A percentile compares a stretch with the other conserved stretches of the same genome.
Conservation (phyloP, 495 filamentous ascomycete species). For the Xylaria flabelliformis region DNA sequence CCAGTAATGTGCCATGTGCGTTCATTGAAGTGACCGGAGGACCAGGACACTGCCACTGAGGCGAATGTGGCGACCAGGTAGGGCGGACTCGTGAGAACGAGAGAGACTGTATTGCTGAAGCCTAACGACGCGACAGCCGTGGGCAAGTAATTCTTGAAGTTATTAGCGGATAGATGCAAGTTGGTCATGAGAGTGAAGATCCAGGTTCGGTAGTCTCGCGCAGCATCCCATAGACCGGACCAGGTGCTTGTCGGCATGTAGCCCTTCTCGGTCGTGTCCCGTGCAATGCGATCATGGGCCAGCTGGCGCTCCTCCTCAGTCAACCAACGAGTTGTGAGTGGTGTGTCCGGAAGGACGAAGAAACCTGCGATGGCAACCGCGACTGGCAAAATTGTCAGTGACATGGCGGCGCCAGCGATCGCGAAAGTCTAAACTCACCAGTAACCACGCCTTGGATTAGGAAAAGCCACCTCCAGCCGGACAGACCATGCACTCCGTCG, state of each 20-base stretch:
- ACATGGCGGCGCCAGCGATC: not conserved
- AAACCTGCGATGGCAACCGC: conserved; percentile 48
- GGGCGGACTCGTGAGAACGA: conserved; percentile 55
- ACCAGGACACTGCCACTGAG: conserved; percentile 46
- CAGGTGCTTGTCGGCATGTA: conserved; percentile 32
- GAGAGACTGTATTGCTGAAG: conserved; percentile 49
- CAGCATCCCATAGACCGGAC: conserved; percentile 47
- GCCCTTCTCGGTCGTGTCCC: conserved; percentile 39
- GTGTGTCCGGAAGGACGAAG: conserved; percentile 50
- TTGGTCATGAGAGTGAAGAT: conserved; percentile 42
- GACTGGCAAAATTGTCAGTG: not conserved
- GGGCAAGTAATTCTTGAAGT: conserved; percentile 57
- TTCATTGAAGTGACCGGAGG: conserved; percentile 53
- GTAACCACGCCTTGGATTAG: conserved; percentile 41
- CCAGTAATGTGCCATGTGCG: conserved; percentile 57
- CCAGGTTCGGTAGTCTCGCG: conserved; percentile 49
- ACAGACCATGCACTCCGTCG: conserved; percentile 33
- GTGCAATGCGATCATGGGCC: conserved; percentile 45
- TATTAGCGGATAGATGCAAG: conserved; percentile 38
- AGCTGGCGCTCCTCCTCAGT: conserved; percentile 45
- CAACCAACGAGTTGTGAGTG: conserved; percentile 43
- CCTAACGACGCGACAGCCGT: conserved; percentile 54
- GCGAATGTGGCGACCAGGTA: conserved; percentile 51
- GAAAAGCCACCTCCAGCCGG: conserved; percentile 42
- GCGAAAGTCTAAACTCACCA: not conserved